Conservation (phyloP, 2,329 filamentous ascomycete species). For the Fusarium sp. region DNA sequence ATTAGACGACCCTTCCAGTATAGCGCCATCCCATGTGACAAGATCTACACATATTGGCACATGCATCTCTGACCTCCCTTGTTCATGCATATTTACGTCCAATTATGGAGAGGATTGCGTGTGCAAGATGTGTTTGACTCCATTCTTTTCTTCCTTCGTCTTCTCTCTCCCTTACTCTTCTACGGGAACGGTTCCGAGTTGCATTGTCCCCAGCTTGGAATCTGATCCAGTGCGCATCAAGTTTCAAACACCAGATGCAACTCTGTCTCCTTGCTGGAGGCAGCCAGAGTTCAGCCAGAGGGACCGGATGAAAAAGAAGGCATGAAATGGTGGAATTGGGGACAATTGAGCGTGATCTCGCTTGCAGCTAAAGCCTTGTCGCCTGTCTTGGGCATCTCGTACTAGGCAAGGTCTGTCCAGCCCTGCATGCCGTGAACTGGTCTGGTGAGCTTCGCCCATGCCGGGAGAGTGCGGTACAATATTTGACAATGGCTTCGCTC, state of each 20-base stretch:
- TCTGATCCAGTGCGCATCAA: constrained; percentile 10
- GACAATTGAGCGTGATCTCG: constrained; percentile 28
- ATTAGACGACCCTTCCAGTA: not conserved
- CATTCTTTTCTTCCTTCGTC: constrained; percentile 15
- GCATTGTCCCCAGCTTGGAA: not conserved
- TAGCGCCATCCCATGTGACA: not conserved
- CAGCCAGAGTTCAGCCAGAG: not conserved
- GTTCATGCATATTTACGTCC: constrained; percentile 1
- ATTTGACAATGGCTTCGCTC: constrained; percentile 12
- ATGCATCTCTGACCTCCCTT: constrained; percentile 2
- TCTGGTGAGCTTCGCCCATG: constrained; percentile 10
- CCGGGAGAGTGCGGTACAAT: constrained; percentile 15
- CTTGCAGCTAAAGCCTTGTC: constrained; percentile 29
- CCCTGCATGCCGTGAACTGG: constrained; percentile 3
- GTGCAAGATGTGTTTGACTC: constrained; percentile 27
- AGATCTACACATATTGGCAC: constrained; percentile 13
- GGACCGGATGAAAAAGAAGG: constrained; percentile 1
- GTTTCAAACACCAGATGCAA: constrained; percentile 7
- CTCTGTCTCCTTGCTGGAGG: not conserved
- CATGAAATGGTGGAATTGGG: constrained; percentile 30
- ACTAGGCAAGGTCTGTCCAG: constrained; percentile 5
- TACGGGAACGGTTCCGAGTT: constrained; percentile 27
- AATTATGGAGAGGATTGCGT: constrained; percentile 30
- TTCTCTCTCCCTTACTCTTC: constrained; percentile 13
- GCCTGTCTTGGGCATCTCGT: constrained; percentile 23